Evolutionary conservation across 805 yeast species (phyloP), one percentile per base, ranked within the genome.

Genomic region (Saccharomycopsis selenospora): DNA sequence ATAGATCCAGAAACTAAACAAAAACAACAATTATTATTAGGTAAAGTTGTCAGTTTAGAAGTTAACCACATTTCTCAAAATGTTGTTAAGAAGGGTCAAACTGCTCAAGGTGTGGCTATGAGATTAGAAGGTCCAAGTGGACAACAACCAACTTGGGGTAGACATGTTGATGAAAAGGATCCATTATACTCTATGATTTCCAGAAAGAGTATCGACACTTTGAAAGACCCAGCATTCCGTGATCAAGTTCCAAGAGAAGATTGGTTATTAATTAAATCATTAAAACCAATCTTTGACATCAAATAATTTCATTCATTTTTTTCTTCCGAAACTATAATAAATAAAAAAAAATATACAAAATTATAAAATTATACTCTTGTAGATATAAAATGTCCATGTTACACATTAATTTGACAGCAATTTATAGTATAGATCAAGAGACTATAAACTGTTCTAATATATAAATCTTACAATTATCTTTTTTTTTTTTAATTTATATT

Each of bases 71-170:
- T 86, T 67, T 70, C 96, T 29, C 75, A 72, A 25, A 85, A 78
- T 49, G 66, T 71, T 26, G 95, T 90, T 42, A 85, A 88, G 71
- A 93, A 87, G 76, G 96, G 97, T 42, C 95, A 86, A 68, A 87
- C 98, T 10, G 78, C 85, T 58, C 97, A 96, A 24, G 99, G 99
- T 78, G 98, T 91, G 55, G 99, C 99, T 54, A 86, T 93, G 85
- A 82, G 99, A 73, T 75, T 93, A 61, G 99, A 93, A 49, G 84
- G 87, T 59, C 90, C 95, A 56, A 85, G 95, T 40, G 75, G 85
- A 50, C 91, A 86, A 56, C 96, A 89, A 70, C 98, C 99, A 48
- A 82, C 87, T 11, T 93, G 98, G 98, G 99, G 99, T 55, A 87
- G 99, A 72, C 99, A 93, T 64, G 95, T 93, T 58, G 96, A 89